Base-by-base conservation (phyloP, 2,329 filamentous ascomycete species). In the Biscogniauxia mediterranea region DNA sequence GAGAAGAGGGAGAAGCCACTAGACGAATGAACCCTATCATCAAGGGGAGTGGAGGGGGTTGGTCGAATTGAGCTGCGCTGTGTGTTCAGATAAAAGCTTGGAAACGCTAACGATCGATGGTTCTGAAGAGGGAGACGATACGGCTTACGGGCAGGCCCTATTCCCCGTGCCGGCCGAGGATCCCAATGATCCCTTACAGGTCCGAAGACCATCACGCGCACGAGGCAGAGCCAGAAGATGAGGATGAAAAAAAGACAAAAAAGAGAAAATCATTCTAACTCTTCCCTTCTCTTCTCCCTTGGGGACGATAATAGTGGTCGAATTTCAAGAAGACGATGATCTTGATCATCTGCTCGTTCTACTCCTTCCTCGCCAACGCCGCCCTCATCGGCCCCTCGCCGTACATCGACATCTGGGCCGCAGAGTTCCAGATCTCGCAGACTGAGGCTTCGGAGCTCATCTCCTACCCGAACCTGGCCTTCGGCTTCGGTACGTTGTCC, bases 381-480 rank as follows among this genome's bases (percentile, higher is more conserved):
- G 77, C 83, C 2, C 74, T 87, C 13, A 75, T 85, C 19, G 85
- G 85, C 0, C 84, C 85, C 1, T 81, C 83, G 0, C 83, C 85
- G 0, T 87, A 87, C 71, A 84, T 88, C 63, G 75, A 76, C 7
- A 78, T 86, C 54, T 87, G 79, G 68, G 72, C 82, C 0, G 74
- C 81, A 58, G 78, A 83, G 57, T 87, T 87, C 69, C 72, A 71
- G 4, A 79, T 87, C 53, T 76, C 79, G 2, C 76, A 79, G 2
- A 80, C 79, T 8, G 77, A 71, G 19, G 84, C 85, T 0, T 85
- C 84, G 1, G 81, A 82, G 19, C 73, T 87, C 50, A 77, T 87
- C 57, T 86, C 83, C 19, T 88, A 87, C 68, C 81, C 85, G 1
- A 87, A 87, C 70, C 77, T 87, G 28, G 81, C 82, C 13, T 87